Percentiles rank a stretch among this genome's conserved stretches.
phyloP scores from a whole-genome alignment of 1,284 basidiomycete species.

The Rhizoctonia solani region DNA sequence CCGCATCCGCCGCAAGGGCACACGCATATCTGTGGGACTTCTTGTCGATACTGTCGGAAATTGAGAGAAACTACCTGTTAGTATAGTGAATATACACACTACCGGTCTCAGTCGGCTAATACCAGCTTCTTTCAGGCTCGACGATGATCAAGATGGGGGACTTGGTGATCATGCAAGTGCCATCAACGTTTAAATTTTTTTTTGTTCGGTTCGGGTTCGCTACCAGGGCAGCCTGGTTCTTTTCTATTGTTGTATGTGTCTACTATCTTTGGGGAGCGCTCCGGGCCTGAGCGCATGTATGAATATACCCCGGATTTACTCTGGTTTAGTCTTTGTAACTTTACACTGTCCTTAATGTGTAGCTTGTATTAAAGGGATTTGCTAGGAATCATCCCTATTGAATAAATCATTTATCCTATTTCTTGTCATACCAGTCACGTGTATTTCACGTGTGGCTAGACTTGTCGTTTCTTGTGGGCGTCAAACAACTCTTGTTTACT shows the following conservation, averaged over 20 bases:
- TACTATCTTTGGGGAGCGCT: conserved; percentile 8
- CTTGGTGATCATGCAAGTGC: conserved; percentile 50
- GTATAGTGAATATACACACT: conserved; percentile 54
- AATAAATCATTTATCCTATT: conserved; percentile 7
- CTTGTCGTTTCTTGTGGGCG: not conserved
- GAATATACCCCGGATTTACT: conserved; percentile 15
- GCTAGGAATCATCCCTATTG: conserved; percentile 28
- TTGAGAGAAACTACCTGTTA: conserved; percentile 76
- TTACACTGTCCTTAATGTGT: conserved; percentile 23
- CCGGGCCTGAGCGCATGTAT: conserved; percentile 8
- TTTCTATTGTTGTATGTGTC: conserved; percentile 9
- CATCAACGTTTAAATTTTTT: conserved; percentile 25
- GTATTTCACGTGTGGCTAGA: not conserved
- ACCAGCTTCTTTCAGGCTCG: conserved; percentile 1
- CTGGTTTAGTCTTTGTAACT: conserved; percentile 14
- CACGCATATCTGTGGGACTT: conserved; percentile 88
- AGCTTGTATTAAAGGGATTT: not conserved
- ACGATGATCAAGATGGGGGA: conserved; percentile 70
- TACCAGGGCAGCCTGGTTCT: not conserved
- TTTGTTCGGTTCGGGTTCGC: conserved; percentile 9
- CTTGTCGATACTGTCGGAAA: conserved; percentile 82
- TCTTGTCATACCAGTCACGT: not conserved
- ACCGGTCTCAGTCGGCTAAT: not conserved
- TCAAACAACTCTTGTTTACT: no score
- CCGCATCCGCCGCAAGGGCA: conserved; percentile 73